Percentiles rank a stretch among this genome's conserved stretches.
Evolutionary conservation across 2,329 filamentous ascomycete genomes (phyloP).

Genomic region (Claviceps humidiphila): DNA sequence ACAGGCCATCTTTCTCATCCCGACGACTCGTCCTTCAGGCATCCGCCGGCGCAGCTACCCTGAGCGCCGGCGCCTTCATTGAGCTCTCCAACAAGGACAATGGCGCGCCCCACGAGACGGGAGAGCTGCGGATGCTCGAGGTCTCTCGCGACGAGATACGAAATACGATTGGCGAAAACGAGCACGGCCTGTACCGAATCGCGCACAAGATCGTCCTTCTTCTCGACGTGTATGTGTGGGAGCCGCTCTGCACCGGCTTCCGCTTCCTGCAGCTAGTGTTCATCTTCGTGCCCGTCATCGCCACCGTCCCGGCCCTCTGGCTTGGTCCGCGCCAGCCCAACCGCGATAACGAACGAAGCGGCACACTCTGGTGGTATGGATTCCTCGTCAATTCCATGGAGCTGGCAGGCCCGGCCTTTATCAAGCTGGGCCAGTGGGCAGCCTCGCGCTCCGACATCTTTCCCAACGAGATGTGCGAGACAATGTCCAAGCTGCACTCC

Average conservation of each 20-base stretch:
- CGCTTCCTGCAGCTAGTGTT: slow-evolving; percentile 77
- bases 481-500: slow-evolving; percentile 92
- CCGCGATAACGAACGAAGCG: slow-evolving; percentile 60
- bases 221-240: slow-evolving; percentile 61
- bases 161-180: slow-evolving; percentile 50
- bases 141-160: slow-evolving; percentile 65
- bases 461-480: slow-evolving; percentile 75
- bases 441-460: slow-evolving; percentile 95
- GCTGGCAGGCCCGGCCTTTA: slow-evolving; percentile 84
- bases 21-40: slow-evolving; percentile 23
- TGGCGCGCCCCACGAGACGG: slow-evolving; percentile 42
- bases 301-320: slow-evolving; percentile 69
- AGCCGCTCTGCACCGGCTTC: slow-evolving; percentile 74
- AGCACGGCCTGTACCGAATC: slow-evolving; percentile 44
- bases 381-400: slow-evolving; percentile 88
- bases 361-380: slow-evolving; percentile 88
- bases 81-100: slow-evolving; percentile 44
- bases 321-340: slow-evolving; percentile 51
- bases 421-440: slow-evolving; percentile 98
- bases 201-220: slow-evolving; percentile 49
- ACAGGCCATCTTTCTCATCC: slow-evolving; percentile 1
- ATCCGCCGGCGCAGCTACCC: slow-evolving; percentile 25
- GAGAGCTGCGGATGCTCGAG: slow-evolving; percentile 77
- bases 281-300: slow-evolving; percentile 85
- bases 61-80: slow-evolving; percentile 45